Conservation (phyloP, 331 rosid genomes). For the Malus hybrid region DNA sequence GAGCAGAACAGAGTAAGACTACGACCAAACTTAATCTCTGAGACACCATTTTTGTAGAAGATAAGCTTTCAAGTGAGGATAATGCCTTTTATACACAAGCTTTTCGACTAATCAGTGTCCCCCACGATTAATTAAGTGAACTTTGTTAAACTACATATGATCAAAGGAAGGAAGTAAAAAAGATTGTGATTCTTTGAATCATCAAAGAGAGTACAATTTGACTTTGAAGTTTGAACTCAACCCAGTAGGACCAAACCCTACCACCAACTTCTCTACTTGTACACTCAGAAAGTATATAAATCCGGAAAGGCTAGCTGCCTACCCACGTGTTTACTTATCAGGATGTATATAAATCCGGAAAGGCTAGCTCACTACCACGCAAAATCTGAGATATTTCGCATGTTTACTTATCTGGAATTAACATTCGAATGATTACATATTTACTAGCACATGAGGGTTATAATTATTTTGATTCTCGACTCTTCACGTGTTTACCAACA, state of each 20-base stretch:
- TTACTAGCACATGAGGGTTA: too few relatives aligned
- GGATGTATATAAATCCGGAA: too few relatives aligned
- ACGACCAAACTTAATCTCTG: slow-evolving; percentile 26
- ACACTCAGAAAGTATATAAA: not conserved
- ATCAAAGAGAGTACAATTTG: not conserved
- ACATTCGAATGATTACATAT: too few relatives aligned
- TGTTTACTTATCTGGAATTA: too few relatives aligned
- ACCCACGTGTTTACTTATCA: not conserved
- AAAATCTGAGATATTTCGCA: not conserved
- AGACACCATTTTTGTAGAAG: slow-evolving; percentile 25
- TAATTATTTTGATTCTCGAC: too few relatives aligned
- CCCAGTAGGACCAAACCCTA: not conserved
- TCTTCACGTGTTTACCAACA: too few relatives aligned
- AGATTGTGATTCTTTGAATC: slow-evolving; percentile 6
- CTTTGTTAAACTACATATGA: not conserved
- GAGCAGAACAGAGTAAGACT: slow-evolving; percentile 21
- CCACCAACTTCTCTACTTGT: too few relatives aligned
- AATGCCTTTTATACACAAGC: not conserved
- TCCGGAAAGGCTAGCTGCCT: not conserved
- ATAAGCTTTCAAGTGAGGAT: not conserved
- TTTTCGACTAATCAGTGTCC: not conserved
- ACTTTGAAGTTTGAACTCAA: not conserved
- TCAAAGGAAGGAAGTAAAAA: not conserved
- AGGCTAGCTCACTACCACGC: too few relatives aligned
- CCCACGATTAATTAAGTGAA: not conserved